Percentiles rank a stretch among this genome's conserved stretches.
Evolutionary conservation across 345 rosid genomes (phyloP).

Genomic region (Eucalyptus erythrocorys): DNA sequence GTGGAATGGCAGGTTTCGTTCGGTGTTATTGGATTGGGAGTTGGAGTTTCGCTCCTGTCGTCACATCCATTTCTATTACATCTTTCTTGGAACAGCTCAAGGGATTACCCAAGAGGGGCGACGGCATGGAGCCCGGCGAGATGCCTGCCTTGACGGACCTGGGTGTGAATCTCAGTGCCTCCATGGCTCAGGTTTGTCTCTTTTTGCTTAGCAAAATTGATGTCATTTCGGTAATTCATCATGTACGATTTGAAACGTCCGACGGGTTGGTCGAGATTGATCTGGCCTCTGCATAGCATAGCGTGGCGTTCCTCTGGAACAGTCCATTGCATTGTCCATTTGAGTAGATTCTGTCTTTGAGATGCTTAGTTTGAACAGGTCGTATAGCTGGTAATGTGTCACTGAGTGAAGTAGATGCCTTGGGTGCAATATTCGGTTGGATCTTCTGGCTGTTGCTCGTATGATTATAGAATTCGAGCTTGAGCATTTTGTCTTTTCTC

Average conservation of each 20-base stretch:
- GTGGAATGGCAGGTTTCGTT: conserved; percentile 62
- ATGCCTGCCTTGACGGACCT: conserved; percentile 80
- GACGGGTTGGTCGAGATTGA: background rate
- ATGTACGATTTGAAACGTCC: background rate
- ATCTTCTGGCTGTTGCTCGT: background rate
- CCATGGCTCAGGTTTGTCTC: conserved; percentile 50
- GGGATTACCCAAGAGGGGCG: conserved; percentile 80
- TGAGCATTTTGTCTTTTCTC: background rate
- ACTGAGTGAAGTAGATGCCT: background rate
- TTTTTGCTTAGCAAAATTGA: background rate
- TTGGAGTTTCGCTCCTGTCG: conserved; percentile 73
- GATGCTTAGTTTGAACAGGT: background rate
- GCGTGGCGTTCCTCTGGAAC: background rate
- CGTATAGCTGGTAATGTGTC: background rate
- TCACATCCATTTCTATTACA: no score
- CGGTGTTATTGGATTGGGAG: conserved; percentile 78
- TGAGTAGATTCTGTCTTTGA: background rate
- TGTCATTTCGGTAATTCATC: background rate
- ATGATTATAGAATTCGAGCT: background rate
- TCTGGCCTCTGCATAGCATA: background rate
- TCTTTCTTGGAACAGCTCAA: conserved; percentile 78
- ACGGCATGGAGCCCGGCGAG: conserved; percentile 86
- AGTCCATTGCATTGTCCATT: background rate
- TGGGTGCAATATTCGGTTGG: background rate
- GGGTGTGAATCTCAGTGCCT: conserved; percentile 44